phyloP scores from a whole-genome alignment of 441 rosid species.

The Pelargonium myrrhifolium region DNA sequence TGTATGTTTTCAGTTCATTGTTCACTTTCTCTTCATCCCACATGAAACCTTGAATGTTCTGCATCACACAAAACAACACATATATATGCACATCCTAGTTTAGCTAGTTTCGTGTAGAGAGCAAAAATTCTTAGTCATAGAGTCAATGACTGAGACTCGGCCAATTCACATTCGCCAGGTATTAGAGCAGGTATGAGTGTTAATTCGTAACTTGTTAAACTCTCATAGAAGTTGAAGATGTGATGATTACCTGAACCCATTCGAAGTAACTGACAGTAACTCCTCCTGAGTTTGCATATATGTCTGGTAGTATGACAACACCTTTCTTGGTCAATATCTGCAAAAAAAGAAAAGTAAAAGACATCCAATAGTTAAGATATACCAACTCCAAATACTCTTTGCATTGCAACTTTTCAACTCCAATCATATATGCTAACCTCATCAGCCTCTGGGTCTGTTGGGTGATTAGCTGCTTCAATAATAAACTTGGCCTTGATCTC shows the following conservation, averaged over 20 bases:
- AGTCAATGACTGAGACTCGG: too few relatives aligned
- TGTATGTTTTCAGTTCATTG: constrained; percentile 5
- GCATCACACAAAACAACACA: not conserved
- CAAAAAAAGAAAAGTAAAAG: too few relatives aligned
- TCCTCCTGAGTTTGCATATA: constrained; percentile 16
- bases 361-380: not conserved
- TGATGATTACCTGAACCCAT: constrained; percentile 11
- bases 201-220: too few relatives aligned
- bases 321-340: constrained; percentile 61
- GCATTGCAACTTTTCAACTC: not conserved
- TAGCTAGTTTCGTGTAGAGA: too few relatives aligned
- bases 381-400: not conserved
- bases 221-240: too few relatives aligned
- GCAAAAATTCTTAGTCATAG: too few relatives aligned
- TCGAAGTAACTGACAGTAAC: constrained; percentile 7
- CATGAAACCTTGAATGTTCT: constrained; percentile 12
- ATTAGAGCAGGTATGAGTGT: too few relatives aligned
- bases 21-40: constrained; percentile 10
- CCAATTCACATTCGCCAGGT: too few relatives aligned
- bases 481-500: constrained; percentile 91
- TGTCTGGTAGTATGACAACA: constrained; percentile 16
- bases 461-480: constrained; percentile 93
- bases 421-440: constrained; percentile 38
- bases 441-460: constrained; percentile 92
- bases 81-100: not conserved